Evolutionary conservation across 495 filamentous ascomycete genomes (phyloP).

Genomic region (Gamarada debralockiae): DNA sequence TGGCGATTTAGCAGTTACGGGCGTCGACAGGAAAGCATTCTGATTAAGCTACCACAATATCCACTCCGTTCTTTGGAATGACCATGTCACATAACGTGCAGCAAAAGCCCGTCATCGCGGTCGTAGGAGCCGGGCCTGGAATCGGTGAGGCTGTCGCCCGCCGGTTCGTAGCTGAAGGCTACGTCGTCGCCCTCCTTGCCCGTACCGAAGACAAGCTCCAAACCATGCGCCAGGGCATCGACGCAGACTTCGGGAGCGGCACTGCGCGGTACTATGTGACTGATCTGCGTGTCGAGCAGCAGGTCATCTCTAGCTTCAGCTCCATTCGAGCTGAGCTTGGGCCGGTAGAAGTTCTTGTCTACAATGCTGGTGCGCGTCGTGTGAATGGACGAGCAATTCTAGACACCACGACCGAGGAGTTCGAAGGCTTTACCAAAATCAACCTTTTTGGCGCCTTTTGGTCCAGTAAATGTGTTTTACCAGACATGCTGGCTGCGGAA

Average conservation of each 20-base stretch:
- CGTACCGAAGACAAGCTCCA: slow-evolving; percentile 28
- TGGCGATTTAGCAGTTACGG: too few species aligned
- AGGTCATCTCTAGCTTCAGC: slow-evolving; percentile 22
- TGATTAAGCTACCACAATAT: too few species aligned
- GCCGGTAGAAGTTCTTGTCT: slow-evolving; percentile 26
- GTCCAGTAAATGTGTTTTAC: slow-evolving; percentile 26
- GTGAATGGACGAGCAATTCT: slow-evolving; percentile 25
- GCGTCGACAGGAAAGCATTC: too few species aligned
- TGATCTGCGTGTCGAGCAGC: slow-evolving; percentile 23
- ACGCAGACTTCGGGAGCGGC: slow-evolving; percentile 1
- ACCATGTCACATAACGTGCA: slow-evolving; percentile 24
- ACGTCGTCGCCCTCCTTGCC: slow-evolving; percentile 27
- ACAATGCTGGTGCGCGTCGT: slow-evolving; percentile 29
- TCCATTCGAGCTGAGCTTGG: slow-evolving; percentile 26
- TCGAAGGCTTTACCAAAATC: slow-evolving; percentile 28
- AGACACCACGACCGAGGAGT: slow-evolving; percentile 29
- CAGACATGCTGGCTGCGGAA: slow-evolving; percentile 26
- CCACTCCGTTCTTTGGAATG: too few species aligned
- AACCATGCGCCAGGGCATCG: slow-evolving; percentile 22
- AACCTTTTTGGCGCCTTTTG: slow-evolving; percentile 33
- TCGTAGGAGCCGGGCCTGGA: slow-evolving; percentile 31
- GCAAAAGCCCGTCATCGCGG: slow-evolving; percentile 27
- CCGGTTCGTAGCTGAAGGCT: slow-evolving; percentile 27
- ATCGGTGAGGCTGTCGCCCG: slow-evolving; percentile 32
- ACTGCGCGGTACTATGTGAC: slow-evolving; percentile 28